phyloP scores from a whole-genome alignment of 306 rosid species.

The Malus fusca region DNA sequence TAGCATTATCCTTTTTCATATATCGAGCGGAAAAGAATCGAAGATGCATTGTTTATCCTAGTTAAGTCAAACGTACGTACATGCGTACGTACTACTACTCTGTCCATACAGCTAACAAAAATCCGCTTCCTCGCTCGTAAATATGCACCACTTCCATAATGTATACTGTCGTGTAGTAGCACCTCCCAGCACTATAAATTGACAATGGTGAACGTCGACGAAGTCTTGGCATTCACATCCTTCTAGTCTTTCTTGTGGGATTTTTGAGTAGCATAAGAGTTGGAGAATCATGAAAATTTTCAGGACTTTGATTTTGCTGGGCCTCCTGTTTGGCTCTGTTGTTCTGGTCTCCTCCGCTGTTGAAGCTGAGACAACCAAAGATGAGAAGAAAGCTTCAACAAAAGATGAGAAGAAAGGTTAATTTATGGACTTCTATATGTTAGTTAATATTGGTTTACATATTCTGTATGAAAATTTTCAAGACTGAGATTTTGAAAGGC shows the following conservation, averaged over 20 bases:
- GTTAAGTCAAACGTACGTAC: no score
- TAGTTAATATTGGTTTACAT: no score
- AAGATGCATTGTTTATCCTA: no score
- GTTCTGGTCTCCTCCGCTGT: background rate
- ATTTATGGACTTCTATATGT: background rate
- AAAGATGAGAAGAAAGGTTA: constrained; percentile 4
- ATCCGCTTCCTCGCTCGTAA: background rate
- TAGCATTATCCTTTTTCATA: no score
- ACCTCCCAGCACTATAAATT: background rate
- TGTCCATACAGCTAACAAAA: background rate
- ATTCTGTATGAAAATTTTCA: no score
- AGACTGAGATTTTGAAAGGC: no score
- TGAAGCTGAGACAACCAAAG: background rate
- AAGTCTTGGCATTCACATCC: no score
- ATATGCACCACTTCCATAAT: background rate
- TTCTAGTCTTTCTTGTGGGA: background rate
- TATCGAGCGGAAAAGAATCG: no score
- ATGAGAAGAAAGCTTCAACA: background rate
- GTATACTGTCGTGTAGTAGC: background rate
- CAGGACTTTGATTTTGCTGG: background rate
- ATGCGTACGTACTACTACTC: no score
- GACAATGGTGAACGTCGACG: background rate
- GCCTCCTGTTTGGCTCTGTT: background rate
- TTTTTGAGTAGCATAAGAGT: background rate
- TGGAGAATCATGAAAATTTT: background rate